Conservation (phyloP, 1,139 yeast genomes). For the Komagataea norvegica region DNA sequence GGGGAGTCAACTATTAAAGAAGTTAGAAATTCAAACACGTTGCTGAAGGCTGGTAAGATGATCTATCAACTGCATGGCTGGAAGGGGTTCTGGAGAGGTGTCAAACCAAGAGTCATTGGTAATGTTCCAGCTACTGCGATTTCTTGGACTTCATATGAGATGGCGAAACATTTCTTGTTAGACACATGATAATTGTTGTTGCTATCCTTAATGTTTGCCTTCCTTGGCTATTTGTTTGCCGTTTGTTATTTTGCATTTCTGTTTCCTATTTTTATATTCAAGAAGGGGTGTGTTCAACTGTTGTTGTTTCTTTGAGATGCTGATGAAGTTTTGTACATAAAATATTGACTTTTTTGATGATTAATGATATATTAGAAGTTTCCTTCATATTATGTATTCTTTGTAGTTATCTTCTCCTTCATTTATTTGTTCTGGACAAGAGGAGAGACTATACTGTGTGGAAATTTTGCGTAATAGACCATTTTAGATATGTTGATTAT, state of each 20-base stretch:
- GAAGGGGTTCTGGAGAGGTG: conserved; percentile 73
- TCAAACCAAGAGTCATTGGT: conserved; percentile 86
- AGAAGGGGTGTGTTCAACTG: too few relatives aligned
- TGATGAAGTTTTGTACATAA: conserved; percentile 4
- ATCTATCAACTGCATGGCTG: conserved; percentile 64
- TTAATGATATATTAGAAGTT: conserved; percentile 1
- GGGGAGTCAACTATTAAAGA: conserved; percentile 37
- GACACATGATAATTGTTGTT: conserved; percentile 4
- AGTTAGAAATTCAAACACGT: conserved; percentile 61
- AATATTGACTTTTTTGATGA: neutral
- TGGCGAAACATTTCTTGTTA: conserved; percentile 58
- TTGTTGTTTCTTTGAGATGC: too few relatives aligned
- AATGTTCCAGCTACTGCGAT: conserved; percentile 97
- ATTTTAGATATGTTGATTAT: too few relatives aligned
- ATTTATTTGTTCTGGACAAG: neutral
- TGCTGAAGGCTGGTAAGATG: conserved; percentile 65
- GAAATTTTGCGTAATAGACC: too few relatives aligned
- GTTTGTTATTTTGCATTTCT: too few relatives aligned
- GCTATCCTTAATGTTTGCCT: conserved; percentile 1
- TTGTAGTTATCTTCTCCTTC: neutral
- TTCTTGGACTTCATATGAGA: conserved; percentile 97
- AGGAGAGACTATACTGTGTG: too few relatives aligned
- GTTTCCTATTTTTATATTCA: too few relatives aligned
- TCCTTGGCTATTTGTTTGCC: neutral
- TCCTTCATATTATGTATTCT: neutral